phyloP scores from a whole-genome alignment of 768 basidiomycete species.

The Amanita pseudoporphyria region DNA sequence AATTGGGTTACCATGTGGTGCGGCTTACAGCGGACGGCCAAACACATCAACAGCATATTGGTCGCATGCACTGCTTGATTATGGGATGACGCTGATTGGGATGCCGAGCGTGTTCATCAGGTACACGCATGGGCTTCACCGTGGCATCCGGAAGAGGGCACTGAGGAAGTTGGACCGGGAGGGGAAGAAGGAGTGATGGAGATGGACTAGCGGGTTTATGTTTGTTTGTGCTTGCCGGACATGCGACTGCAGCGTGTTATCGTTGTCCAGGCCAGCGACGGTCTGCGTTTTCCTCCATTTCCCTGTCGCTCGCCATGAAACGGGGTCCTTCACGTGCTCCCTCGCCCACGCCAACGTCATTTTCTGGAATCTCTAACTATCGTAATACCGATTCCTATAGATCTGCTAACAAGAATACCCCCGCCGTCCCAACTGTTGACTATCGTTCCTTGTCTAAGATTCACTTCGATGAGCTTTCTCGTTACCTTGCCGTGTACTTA shows the following conservation, averaged over 20 bases:
- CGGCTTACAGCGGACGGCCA: slow-evolving; percentile 60
- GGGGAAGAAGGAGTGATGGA: slow-evolving; percentile 36
- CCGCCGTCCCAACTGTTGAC: slow-evolving; percentile 44
- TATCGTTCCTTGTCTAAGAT: slow-evolving; percentile 53
- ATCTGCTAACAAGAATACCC: slow-evolving; percentile 46
- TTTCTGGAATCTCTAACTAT: slow-evolving; percentile 87
- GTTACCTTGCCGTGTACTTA: slow-evolving; percentile 65
- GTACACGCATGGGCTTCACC: slow-evolving; percentile 62
- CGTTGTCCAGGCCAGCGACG: slow-evolving; percentile 19
- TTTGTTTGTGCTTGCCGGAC: slow-evolving; percentile 26
- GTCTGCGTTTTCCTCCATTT: slow-evolving; percentile 10
- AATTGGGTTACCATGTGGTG: slow-evolving; percentile 73
- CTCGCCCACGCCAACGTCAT: slow-evolving; percentile 78
- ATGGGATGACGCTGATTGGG: slow-evolving; percentile 45
- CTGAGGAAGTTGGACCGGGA: slow-evolving; percentile 52
- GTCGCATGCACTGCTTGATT: slow-evolving; percentile 79
- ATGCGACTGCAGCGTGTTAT: slow-evolving; percentile 37
- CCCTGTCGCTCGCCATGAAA: slow-evolving; percentile 35
- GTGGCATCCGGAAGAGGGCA: slow-evolving; percentile 61
- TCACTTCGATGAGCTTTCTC: slow-evolving; percentile 65
- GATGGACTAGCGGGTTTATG: slow-evolving; percentile 16
- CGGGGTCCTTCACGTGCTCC: slow-evolving; percentile 47
- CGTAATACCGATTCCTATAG: slow-evolving; percentile 64
- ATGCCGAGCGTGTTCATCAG: slow-evolving; percentile 43
- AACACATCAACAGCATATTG: slow-evolving; percentile 81